phyloP scores from a whole-genome alignment of 306 rosid genomes.

The Psophocarpus tetragonolobus region DNA sequence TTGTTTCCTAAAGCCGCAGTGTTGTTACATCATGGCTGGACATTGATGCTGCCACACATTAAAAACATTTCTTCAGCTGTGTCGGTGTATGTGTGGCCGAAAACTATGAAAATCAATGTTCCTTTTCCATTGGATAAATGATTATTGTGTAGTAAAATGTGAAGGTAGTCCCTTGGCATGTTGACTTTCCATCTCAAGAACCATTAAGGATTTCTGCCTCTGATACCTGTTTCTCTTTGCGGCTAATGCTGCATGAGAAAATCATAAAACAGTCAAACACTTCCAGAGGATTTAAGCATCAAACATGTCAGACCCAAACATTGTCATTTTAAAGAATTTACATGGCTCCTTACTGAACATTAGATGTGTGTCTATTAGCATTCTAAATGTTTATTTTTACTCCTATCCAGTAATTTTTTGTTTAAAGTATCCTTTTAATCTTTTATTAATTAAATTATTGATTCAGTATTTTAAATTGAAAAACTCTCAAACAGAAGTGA shows the following conservation, averaged over 20 bases:
- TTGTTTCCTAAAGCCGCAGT: conserved; percentile 7
- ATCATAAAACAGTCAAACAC: conserved; percentile 7
- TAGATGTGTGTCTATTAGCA: background rate
- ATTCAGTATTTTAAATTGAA: background rate
- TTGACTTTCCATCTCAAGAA: conserved; percentile 97
- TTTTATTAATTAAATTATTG: background rate
- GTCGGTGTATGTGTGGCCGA: conserved; percentile 28
- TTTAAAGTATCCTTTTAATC: background rate
- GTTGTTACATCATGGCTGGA: conserved; percentile 31
- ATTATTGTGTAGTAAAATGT: conserved; percentile 47
- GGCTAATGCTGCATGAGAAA: conserved; percentile 67
- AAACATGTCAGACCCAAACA: background rate
- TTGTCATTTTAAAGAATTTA: conserved; percentile 3
- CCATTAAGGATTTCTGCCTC: conserved; percentile 88
- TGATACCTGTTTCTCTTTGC: conserved; percentile 88
- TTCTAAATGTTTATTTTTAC: background rate
- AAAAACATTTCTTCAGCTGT: conserved; percentile 27
- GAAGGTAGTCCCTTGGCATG: conserved; percentile 85
- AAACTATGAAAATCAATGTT: conserved; percentile 28
- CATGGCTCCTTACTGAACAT: background rate
- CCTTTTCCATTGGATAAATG: background rate
- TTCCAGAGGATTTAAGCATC: conserved; percentile 9
- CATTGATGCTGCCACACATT: conserved; percentile 23
- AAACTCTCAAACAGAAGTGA: background rate
- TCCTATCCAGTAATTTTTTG: background rate